These are phyloP conservation scores for Thalassiosira livingstoniorum DNA, from an alignment of 352 stramenopile species.

Conservation along the genomic window DNA sequence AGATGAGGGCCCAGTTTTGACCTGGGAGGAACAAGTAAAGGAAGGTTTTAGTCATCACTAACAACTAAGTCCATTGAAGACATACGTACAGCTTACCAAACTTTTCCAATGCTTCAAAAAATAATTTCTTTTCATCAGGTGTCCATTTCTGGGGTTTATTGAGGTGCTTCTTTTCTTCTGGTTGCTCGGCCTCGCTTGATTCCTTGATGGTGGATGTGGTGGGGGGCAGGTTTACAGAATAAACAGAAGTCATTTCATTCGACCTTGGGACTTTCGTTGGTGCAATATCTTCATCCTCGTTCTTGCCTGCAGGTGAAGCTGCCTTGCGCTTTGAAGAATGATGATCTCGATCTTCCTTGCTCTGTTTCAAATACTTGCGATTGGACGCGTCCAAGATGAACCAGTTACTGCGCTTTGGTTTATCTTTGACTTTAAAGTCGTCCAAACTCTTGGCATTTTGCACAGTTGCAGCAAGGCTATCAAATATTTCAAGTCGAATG, in stretches of 20 bases:
- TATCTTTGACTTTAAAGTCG: slow-evolving; percentile 28
- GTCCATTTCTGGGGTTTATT: slow-evolving; percentile 82
- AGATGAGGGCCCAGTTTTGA: slow-evolving; percentile 74
- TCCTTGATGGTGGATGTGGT: neutral
- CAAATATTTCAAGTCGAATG: slow-evolving; percentile 72
- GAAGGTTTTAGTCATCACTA: no score
- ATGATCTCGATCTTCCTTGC: slow-evolving; percentile 50
- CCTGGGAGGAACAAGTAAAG: slow-evolving; percentile 24
- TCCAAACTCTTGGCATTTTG: slow-evolving; percentile 44
- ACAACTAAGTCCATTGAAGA: neutral
- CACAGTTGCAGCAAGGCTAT: slow-evolving; percentile 41
- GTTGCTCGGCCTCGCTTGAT: slow-evolving; percentile 3
- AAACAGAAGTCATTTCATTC: slow-evolving; percentile 18
- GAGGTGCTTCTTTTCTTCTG: slow-evolving; percentile 28
- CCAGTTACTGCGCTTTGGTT: slow-evolving; percentile 55
- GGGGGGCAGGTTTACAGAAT: no score
- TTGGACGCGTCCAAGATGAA: slow-evolving; percentile 62
- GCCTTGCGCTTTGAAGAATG: slow-evolving; percentile 51
- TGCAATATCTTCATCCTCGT: slow-evolving; percentile 17
- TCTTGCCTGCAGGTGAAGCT: neutral
- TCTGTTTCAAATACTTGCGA: slow-evolving; percentile 60
- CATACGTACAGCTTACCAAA: slow-evolving; percentile 62
- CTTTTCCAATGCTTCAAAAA: slow-evolving; percentile 78
- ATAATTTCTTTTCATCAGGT: slow-evolving; percentile 78
- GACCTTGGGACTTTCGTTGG: slow-evolving; percentile 32